Conservation (phyloP, 2,329 filamentous ascomycete species). For the Rhynchosporium agropyri region DNA sequence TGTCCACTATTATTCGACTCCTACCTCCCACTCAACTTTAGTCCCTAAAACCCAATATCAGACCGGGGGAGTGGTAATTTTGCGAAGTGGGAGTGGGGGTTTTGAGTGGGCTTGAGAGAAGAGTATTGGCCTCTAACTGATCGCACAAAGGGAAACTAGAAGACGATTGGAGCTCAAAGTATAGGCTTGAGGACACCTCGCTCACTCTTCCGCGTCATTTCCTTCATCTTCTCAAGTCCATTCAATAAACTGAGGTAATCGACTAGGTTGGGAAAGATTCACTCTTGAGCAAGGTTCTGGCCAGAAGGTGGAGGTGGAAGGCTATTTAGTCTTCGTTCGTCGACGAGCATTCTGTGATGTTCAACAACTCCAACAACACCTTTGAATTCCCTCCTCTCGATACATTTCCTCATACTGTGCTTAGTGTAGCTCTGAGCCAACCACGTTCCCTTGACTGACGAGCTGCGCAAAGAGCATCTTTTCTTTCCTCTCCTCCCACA, state of each 20-base stretch:
- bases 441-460: too few relatives aligned
- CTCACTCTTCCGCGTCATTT: not conserved
- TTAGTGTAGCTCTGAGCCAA: too few relatives aligned
- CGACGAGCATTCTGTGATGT: not conserved
- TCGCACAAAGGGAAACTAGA: too few relatives aligned
- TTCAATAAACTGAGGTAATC: not conserved
- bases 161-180: too few relatives aligned
- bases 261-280: not conserved
- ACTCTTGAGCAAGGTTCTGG: not conserved
- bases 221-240: not conserved
- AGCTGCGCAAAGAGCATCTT: not conserved
- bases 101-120: too few relatives aligned
- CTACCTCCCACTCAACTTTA: not conserved
- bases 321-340: constrained; percentile 5
- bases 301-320: not conserved
- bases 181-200: too few relatives aligned
- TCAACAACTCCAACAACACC: not conserved
- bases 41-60: too few relatives aligned
- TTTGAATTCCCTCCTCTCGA: too few relatives aligned
- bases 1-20: not conserved
- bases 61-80: too few relatives aligned
- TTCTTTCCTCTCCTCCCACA: not conserved
- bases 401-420: too few relatives aligned
- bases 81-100: too few relatives aligned
- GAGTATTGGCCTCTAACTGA: too few relatives aligned